phyloP scores from a whole-genome alignment of 148 eudicot species.

The Fallopia convolvulus region DNA sequence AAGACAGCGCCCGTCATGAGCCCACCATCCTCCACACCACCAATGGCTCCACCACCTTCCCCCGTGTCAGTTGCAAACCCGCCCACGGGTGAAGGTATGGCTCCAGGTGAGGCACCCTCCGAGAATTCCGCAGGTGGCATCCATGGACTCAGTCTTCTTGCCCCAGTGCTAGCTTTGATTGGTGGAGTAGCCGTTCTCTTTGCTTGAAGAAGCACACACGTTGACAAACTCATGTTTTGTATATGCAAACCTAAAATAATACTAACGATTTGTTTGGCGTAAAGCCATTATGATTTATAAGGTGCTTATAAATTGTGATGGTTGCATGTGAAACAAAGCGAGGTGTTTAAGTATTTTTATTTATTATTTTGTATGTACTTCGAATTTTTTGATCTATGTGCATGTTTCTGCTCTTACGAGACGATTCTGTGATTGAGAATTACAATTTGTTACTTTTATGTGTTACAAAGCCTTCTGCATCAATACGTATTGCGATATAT shows the following conservation, averaged over 20 bases:
- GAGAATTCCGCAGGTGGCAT: neutral
- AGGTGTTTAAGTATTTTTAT: no score
- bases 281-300: no score
- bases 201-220: neutral
- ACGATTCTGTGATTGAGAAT: no score
- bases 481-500: no score
- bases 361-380: no score
- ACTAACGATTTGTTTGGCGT: no score
- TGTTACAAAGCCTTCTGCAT: no score
- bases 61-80: constrained; percentile 19
- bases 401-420: no score
- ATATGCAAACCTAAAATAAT: neutral
- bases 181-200: constrained; percentile 15
- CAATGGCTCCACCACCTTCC: constrained; percentile 15
- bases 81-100: neutral
- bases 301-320: no score
- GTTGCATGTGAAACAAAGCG: no score
- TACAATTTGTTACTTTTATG: no score
- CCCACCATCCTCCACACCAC: constrained; percentile 6
- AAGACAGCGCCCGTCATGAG: constrained; percentile 1
- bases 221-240: neutral
- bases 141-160: constrained; percentile 14
- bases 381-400: no score
- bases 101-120: constrained; percentile 10
- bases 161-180: constrained; percentile 3